Evolutionary conservation across 148 eudicot genomes (phyloP).

Genomic region (Chenopodium quinoa): DNA sequence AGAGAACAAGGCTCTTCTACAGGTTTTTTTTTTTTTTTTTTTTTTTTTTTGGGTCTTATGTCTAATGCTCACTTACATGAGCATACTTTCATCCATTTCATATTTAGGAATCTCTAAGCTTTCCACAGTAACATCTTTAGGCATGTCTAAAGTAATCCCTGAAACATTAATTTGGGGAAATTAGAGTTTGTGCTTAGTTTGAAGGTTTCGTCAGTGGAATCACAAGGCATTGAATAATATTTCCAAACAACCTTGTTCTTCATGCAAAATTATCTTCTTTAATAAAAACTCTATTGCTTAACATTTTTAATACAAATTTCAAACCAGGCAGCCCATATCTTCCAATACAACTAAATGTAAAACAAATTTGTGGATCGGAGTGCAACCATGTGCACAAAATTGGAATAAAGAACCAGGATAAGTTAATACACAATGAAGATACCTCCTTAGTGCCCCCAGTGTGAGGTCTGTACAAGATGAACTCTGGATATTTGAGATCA

Average conservation of each 20-base stretch:
- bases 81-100: background rate
- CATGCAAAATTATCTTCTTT: background rate
- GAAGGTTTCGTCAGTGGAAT: too few relatives aligned
- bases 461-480: conserved; percentile 74
- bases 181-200: too few relatives aligned
- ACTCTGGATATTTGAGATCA: conserved; percentile 72
- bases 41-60: background rate
- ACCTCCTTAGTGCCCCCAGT: conserved; percentile 60
- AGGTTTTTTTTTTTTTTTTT: too few relatives aligned
- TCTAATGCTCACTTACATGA: background rate
- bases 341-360: background rate
- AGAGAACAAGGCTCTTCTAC: background rate
- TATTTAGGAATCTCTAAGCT: background rate
- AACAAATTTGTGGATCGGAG: background rate
- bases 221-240: background rate
- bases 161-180: background rate
- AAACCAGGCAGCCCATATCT: background rate
- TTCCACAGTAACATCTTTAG: background rate
- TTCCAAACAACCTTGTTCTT: background rate
- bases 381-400: background rate
- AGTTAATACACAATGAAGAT: conserved; percentile 2
- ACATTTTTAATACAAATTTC: background rate
- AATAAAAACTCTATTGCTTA: background rate
- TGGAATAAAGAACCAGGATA: background rate
- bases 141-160: background rate